Evolutionary conservation across 345 rosid genomes (phyloP).

Genomic region (Clausena lansium): DNA sequence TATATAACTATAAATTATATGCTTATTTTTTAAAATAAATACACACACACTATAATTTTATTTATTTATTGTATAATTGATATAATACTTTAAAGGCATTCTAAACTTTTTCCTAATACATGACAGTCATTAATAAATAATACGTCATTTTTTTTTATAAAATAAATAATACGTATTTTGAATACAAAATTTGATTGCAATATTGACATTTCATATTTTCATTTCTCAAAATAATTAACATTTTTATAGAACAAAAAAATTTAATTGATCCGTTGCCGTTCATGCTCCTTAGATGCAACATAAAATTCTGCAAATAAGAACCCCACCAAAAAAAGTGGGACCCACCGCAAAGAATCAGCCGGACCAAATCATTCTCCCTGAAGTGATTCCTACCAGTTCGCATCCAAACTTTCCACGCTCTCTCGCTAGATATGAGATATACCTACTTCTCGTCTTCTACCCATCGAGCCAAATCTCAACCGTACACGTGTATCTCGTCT

Average conservation of each 20-base stretch:
- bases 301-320: neutral
- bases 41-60: accelerated
- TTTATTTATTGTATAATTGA: no score
- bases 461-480: neutral
- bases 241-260: neutral
- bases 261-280: neutral
- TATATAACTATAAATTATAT: accelerated
- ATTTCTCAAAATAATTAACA: no score
- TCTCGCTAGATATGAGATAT: neutral
- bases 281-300: neutral
- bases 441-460: neutral
- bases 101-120: no score
- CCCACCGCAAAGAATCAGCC: neutral
- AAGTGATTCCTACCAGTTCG: neutral
- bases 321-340: neutral
- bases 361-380: conserved; percentile 1
- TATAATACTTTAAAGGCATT: accelerated
- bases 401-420: neutral
- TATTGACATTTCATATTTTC: no score
- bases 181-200: no score
- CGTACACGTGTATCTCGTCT: neutral
- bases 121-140: no score
- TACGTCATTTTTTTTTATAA: no score
- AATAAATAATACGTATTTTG: no score
- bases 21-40: accelerated